Base-by-base conservation (phyloP, 2,329 filamentous ascomycete genomes). In the Talaromyces sp. region DNA sequence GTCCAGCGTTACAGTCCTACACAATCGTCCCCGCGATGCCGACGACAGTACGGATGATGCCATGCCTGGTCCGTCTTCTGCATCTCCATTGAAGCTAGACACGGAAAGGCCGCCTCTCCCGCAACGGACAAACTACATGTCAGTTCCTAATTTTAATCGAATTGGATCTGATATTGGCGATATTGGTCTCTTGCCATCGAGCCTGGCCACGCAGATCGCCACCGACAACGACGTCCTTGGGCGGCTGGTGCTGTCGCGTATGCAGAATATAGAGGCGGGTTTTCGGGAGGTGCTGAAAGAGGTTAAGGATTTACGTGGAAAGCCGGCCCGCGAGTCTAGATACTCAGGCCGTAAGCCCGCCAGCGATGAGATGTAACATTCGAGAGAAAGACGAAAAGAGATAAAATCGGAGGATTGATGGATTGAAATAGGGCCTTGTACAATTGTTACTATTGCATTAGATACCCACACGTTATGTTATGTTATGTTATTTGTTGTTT, bases 181-280 rank as follows among this genome's bases (percentile, higher is more conserved):
- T 14, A 86, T 82, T 1, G 86, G 84, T 16, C 86, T 82, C 1
- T 82, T 92, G 50, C 88, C 90, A 0, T 89, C 88, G 8, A 93
- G 90, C 61, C 93, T 96, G 72, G 89, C 89, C 37, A 94, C 90
- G 0, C 90, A 94, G 73, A 89, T 95, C 85, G 89, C 87, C 9
- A 81, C 81, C 82, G 83, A 86, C 75, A 89, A 91, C 72, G 86
- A 90, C 47, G 90, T 93, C 85, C 88, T 90, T 73, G 85, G 89
- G 70, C 86, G 92, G 64, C 84, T 97, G 54, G 90, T 97, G 77
- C 82, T 97, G 54, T 92, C 92, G 9, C 84, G 92, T 39, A 97
- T 97, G 92, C 95, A 95, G 75, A 94, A 90, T 8, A 83, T 98
- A 2, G 93, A 98, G 75, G 92, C 96, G 77, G 90, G 93, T 14